phyloP scores from a whole-genome alignment of 371 early-diverging fungal species.

The Mortierella sp. region DNA sequence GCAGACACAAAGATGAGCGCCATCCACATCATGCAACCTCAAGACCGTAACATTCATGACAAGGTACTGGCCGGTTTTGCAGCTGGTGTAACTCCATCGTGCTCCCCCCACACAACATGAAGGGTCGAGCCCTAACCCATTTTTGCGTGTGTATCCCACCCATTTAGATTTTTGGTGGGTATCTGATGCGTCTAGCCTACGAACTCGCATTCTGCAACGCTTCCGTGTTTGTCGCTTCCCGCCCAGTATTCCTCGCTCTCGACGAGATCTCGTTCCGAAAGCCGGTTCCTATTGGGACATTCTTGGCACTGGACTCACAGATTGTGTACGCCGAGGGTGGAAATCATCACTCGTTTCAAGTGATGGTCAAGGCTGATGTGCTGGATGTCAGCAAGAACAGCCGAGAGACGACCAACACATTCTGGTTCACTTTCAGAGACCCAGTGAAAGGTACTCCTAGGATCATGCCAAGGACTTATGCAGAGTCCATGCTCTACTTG shows the following conservation, averaged over 20 bases:
- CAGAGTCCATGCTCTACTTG: slow-evolving; percentile 79
- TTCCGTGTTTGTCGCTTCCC: slow-evolving; percentile 66
- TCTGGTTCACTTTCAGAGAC: slow-evolving; percentile 83
- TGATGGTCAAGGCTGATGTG: slow-evolving; percentile 82
- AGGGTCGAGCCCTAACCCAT: slow-evolving; percentile 56
- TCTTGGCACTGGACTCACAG: slow-evolving; percentile 78
- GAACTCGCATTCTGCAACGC: slow-evolving; percentile 86
- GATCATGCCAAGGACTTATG: slow-evolving; percentile 79
- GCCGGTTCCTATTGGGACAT: slow-evolving; percentile 92
- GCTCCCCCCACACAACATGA: slow-evolving; percentile 43
- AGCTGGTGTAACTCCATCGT: too few species aligned
- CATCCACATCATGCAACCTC: slow-evolving; percentile 80
- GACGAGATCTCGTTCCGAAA: slow-evolving; percentile 90
- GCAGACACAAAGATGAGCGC: slow-evolving; percentile 81
- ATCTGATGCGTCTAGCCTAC: slow-evolving; percentile 80
- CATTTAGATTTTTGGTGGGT: slow-evolving; percentile 86
- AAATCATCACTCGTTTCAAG: slow-evolving; percentile 72
- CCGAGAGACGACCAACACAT: slow-evolving; percentile 80
- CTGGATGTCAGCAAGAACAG: slow-evolving; percentile 69
- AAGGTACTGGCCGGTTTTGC: slow-evolving; percentile 17
- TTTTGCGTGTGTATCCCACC: too few species aligned
- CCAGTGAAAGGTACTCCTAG: slow-evolving; percentile 47
- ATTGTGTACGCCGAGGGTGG: slow-evolving; percentile 72
- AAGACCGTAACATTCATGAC: slow-evolving; percentile 92
- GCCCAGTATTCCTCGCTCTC: slow-evolving; percentile 73